Conservation (phyloP, 2,329 filamentous ascomycete genomes). For the Xylariaceae sp. region DNA sequence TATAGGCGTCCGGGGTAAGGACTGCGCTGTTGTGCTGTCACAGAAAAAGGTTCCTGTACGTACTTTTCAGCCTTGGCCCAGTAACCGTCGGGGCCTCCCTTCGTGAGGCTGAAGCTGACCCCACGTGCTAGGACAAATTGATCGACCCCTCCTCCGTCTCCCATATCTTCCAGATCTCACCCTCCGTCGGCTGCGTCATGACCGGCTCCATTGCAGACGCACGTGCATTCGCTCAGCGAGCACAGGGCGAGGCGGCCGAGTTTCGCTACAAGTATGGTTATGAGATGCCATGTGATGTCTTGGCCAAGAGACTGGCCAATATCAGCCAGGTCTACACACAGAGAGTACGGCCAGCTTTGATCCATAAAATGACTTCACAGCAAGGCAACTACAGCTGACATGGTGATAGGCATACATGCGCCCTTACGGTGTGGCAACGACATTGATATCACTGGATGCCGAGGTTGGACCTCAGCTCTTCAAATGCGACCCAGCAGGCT, state of each 20-base stretch:
- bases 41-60: slow-evolving; percentile 99
- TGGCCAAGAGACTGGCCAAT: slow-evolving; percentile 96
- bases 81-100: slow-evolving; percentile 11
- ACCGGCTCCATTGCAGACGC: slow-evolving; percentile 98
- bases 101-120: slow-evolving; percentile 33
- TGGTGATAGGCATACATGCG: slow-evolving; percentile 82
- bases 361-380: slow-evolving; percentile 1
- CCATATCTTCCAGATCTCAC: slow-evolving; percentile 95
- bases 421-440: slow-evolving; percentile 92
- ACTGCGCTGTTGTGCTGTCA: slow-evolving; percentile 93
- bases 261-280: slow-evolving; percentile 99
- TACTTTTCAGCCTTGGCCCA: slow-evolving; percentile 28
- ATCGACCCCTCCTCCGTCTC: slow-evolving; percentile 97
- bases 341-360: slow-evolving; percentile 56
- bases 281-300: slow-evolving; percentile 97
- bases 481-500: slow-evolving; percentile 97
- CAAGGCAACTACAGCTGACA: slow-evolving; percentile 17
- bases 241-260: slow-evolving; percentile 92
- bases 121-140: slow-evolving; percentile 77
- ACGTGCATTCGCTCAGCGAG: slow-evolving; percentile 85
- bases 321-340: slow-evolving; percentile 99
- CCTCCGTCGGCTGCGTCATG: slow-evolving; percentile 96
- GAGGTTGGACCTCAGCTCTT: slow-evolving; percentile 92
- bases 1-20: slow-evolving; percentile 90
- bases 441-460: slow-evolving; percentile 88